Evolutionary conservation across 2,329 filamentous ascomycete species (phyloP).

Genomic region (Coniochaeta sp.): DNA sequence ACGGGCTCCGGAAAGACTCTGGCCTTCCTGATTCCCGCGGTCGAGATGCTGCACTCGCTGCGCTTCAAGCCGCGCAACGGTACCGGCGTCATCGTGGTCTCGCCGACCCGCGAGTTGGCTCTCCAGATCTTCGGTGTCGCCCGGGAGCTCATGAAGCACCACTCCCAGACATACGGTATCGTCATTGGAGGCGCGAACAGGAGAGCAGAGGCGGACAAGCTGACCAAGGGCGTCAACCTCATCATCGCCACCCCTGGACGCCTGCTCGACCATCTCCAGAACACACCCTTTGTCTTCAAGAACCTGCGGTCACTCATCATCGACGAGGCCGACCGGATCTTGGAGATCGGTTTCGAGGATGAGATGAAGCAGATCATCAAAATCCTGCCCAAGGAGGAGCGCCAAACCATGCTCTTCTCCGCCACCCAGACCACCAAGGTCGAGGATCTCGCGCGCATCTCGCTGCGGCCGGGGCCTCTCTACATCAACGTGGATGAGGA

Average conservation of each 20-base stretch:
- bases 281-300: conserved; percentile 87
- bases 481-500: conserved; percentile 96
- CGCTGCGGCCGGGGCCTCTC: conserved; percentile 78
- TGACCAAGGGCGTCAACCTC: conserved; percentile 88
- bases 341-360: conserved; percentile 97
- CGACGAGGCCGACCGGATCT: conserved; percentile 91
- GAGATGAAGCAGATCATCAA: conserved; percentile 97
- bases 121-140: conserved; percentile 96
- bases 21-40: conserved; percentile 86
- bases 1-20: conserved; percentile 94
- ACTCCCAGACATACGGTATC: conserved; percentile 77
- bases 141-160: conserved; percentile 82
- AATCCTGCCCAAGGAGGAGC: conserved; percentile 77
- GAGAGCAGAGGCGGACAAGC: conserved; percentile 86
- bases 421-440: conserved; percentile 98
- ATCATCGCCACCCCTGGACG: conserved; percentile 90
- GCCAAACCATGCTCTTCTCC: conserved; percentile 97
- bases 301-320: conserved; percentile 89
- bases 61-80: conserved; percentile 93
- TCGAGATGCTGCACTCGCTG: conserved; percentile 86
- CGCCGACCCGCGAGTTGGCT: conserved; percentile 87
- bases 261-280: conserved; percentile 88
- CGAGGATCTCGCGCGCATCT: conserved; percentile 91
- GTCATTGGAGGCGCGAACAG: conserved; percentile 93
- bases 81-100: conserved; percentile 86